Evolutionary conservation across 305 asterid genomes (phyloP).

Genomic region (Withania somnifera): DNA sequence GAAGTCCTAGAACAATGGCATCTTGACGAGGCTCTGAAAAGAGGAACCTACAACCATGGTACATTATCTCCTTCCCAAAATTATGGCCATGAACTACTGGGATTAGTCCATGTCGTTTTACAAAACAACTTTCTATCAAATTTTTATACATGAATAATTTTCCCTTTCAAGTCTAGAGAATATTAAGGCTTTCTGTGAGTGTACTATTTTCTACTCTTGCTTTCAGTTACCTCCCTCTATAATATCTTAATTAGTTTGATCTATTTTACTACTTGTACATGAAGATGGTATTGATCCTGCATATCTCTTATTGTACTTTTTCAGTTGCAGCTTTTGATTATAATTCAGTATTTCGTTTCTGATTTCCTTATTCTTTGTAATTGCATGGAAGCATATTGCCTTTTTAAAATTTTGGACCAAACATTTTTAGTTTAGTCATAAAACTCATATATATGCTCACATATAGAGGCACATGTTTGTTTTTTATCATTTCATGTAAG

Average conservation of each 20-base stretch:
- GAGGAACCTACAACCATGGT: conserved; percentile 41
- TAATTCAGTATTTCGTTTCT: background rate
- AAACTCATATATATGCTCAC: background rate
- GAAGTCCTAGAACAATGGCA: conserved; percentile 40
- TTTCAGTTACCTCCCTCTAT: background rate
- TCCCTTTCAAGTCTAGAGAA: background rate
- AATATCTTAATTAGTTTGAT: background rate
- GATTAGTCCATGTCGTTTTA: no score
- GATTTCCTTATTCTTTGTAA: background rate
- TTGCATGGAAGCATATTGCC: background rate
- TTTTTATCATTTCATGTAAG: background rate
- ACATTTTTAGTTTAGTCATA: background rate
- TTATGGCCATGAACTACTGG: background rate
- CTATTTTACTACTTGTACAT: background rate
- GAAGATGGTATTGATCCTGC: background rate
- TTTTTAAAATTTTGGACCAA: background rate
- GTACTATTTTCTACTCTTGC: background rate
- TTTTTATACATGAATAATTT: background rate
- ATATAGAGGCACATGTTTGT: background rate
- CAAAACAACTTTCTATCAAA: background rate
- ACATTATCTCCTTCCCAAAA: conserved; percentile 9
- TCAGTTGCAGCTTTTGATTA: background rate
- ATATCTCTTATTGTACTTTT: background rate
- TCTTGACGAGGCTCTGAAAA: conserved; percentile 56
- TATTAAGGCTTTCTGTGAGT: background rate